Percentiles rank a stretch among this genome's conserved stretches.
These are phyloP conservation scores for Capronia americana DNA, from an alignment of 2,329 filamentous ascomycete species.

Conservation along the genomic window DNA sequence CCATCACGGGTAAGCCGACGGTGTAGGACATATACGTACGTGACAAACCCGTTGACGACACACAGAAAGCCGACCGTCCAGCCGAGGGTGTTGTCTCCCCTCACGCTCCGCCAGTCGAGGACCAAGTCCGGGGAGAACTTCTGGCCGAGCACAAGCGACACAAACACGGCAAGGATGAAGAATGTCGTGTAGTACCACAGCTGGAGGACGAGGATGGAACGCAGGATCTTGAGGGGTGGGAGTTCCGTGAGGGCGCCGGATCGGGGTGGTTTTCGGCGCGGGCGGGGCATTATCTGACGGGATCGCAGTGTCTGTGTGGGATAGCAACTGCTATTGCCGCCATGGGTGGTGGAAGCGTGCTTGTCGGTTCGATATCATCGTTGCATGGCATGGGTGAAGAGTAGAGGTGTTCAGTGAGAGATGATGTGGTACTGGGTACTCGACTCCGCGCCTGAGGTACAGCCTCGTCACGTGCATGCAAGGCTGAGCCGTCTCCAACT, in stretches of 20 bases:
- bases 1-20: too few relatives aligned
- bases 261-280: constrained; percentile 66
- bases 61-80: constrained; percentile 73
- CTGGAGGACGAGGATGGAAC: constrained; percentile 70
- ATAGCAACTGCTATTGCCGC: constrained; percentile 40
- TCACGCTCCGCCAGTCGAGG: constrained; percentile 67
- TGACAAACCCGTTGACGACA: constrained; percentile 69
- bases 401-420: not conserved
- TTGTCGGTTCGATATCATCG: not conserved
- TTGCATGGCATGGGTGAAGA: not conserved
- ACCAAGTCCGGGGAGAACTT: constrained; percentile 65
- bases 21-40: constrained; percentile 63
- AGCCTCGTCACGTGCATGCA: not conserved
- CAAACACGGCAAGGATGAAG: constrained; percentile 69
- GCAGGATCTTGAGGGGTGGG: constrained; percentile 69
- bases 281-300: constrained; percentile 56
- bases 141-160: constrained; percentile 68
- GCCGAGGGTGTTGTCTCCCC: constrained; percentile 72
- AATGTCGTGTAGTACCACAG: constrained; percentile 68
- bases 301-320: constrained; percentile 34
- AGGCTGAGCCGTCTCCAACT: constrained; percentile 8
- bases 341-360: not conserved
- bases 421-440: not conserved
- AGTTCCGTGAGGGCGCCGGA: constrained; percentile 71
- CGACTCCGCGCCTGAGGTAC: not conserved